Conservation (phyloP, 208 protist species). For the Trypanosoma vivax region DNA sequence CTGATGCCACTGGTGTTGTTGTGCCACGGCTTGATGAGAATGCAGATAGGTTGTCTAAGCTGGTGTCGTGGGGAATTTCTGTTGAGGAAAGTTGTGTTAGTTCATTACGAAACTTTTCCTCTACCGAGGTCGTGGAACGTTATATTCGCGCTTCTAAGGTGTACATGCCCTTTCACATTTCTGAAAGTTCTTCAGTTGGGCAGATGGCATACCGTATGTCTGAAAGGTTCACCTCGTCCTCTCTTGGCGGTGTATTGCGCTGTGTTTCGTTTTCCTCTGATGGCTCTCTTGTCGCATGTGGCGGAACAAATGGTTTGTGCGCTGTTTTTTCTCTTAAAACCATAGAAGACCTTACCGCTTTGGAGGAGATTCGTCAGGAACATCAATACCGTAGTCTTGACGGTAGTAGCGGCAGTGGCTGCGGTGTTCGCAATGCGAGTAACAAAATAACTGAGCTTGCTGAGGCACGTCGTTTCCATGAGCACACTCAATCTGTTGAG, state of each 20-base stretch:
- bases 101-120: slow-evolving; percentile 27
- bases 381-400: slow-evolving; percentile 40
- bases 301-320: slow-evolving; percentile 63
- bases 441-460: slow-evolving; percentile 82
- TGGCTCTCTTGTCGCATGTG: slow-evolving; percentile 53
- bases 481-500: slow-evolving; percentile 69
- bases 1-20: slow-evolving; percentile 60
- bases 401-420: slow-evolving; percentile 19
- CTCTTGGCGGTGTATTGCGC: slow-evolving; percentile 60
- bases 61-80: slow-evolving; percentile 45
- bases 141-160: slow-evolving; percentile 68
- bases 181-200: slow-evolving; percentile 42
- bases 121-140: slow-evolving; percentile 60
- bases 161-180: slow-evolving; percentile 58
- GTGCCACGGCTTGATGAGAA: slow-evolving; percentile 41
- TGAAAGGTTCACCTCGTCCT: slow-evolving; percentile 59
- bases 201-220: slow-evolving; percentile 46
- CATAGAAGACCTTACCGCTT: slow-evolving; percentile 52
- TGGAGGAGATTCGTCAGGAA: slow-evolving; percentile 57
- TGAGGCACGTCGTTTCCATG: slow-evolving; percentile 58
- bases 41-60: slow-evolving; percentile 31
- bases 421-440: slow-evolving; percentile 33
- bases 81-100: slow-evolving; percentile 32
- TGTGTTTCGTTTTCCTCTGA: slow-evolving; percentile 64
- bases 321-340: slow-evolving; percentile 62